These are phyloP conservation scores for Entomortierella chlamydospora DNA, from an alignment of 192 early-diverging fungal species.

Conservation along the genomic window DNA sequence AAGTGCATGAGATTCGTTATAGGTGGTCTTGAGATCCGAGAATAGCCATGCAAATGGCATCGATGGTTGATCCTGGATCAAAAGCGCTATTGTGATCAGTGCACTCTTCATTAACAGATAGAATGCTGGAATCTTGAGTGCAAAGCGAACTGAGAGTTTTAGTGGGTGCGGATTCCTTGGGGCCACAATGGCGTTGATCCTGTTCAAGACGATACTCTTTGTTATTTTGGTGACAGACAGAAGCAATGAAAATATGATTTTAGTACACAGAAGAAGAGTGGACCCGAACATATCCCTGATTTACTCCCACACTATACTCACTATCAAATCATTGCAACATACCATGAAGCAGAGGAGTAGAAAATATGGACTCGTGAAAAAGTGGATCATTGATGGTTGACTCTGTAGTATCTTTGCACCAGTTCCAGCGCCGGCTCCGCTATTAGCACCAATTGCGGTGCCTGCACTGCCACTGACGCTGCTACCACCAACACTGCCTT, in stretches of 20 bases:
- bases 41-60: slow-evolving; percentile 13
- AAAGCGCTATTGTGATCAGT: slow-evolving; percentile 38
- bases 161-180: slow-evolving; percentile 59
- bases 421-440: background rate
- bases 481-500: background rate
- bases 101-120: slow-evolving; percentile 57
- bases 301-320: background rate
- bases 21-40: slow-evolving; percentile 10
- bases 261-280: background rate
- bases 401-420: slow-evolving; percentile 20
- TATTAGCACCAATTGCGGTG: background rate
- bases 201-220: slow-evolving; percentile 59
- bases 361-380: slow-evolving; percentile 53
- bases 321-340: background rate
- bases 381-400: slow-evolving; percentile 48
- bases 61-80: slow-evolving; percentile 22
- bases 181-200: slow-evolving; percentile 62
- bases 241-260: too few relatives aligned
- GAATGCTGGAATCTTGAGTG: slow-evolving; percentile 56
- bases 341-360: slow-evolving; percentile 54
- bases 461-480: background rate
- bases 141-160: slow-evolving; percentile 51
- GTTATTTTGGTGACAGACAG: too few relatives aligned
- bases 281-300: background rate
- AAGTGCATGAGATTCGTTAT: slow-evolving; percentile 44